These are phyloP conservation scores for Globisporangium paroecandrum DNA, from an alignment of 352 stramenopile genomes.

Conservation along the genomic window DNA sequence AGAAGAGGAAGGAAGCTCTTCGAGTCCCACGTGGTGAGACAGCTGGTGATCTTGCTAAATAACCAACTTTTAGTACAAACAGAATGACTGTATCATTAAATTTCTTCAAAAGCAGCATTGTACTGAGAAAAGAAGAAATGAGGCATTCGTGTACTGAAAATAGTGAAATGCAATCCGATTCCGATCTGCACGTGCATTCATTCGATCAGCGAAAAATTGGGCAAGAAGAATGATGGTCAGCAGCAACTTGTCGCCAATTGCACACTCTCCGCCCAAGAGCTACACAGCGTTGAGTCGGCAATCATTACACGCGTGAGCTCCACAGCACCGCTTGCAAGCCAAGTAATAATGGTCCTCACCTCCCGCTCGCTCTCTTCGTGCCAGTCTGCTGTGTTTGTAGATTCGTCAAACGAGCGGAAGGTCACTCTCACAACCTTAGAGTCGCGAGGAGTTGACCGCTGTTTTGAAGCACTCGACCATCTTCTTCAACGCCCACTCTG, in stretches of 20 bases:
- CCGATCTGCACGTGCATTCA: too few species aligned
- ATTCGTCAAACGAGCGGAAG: neutral
- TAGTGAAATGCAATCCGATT: neutral
- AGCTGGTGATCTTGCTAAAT: neutral
- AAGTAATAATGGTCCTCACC: neutral
- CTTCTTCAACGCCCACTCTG: slow-evolving; percentile 73
- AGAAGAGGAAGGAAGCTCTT: neutral
- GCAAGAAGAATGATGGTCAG: neutral
- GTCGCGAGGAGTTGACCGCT: slow-evolving; percentile 33
- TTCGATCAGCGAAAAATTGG: too few species aligned
- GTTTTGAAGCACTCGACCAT: slow-evolving; percentile 65
- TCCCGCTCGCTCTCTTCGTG: neutral
- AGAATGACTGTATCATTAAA: neutral
- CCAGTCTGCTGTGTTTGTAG: neutral
- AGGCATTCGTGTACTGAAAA: neutral
- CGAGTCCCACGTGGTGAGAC: neutral
- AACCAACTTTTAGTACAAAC: neutral
- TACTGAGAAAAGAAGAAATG: too few species aligned
- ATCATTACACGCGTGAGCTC: neutral
- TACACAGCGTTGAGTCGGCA: neutral
- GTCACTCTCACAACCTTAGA: slow-evolving; percentile 11
- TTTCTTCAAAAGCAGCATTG: neutral
- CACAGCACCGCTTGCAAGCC: neutral
- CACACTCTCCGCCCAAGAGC: neutral
- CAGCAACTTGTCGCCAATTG: neutral